Percentiles rank a stretch among this genome's conserved stretches.
These are phyloP conservation scores for Pseudogymnoascus sp. DNA, from an alignment of 2,329 filamentous ascomycete genomes.

Conservation along the genomic window DNA sequence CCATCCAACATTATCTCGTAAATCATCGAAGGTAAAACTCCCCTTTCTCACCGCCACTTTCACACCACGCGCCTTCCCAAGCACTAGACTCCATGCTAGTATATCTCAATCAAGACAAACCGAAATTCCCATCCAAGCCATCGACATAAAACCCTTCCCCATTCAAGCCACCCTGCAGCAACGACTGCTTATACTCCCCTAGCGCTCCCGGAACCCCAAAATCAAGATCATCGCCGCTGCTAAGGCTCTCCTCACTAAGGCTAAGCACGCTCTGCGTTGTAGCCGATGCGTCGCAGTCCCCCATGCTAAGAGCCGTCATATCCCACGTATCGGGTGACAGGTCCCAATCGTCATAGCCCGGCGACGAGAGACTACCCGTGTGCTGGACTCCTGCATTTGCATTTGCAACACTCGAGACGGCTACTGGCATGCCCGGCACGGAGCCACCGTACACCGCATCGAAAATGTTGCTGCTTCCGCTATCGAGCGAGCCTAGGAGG, in stretches of 20 bases:
- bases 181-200: conserved; percentile 15
- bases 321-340: conserved; percentile 51
- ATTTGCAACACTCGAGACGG: conserved; percentile 17
- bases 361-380: not conserved
- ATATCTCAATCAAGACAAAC: conserved; percentile 24
- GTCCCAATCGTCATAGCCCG: conserved; percentile 8
- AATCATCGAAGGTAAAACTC: not conserved
- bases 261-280: conserved; percentile 46
- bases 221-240: conserved; percentile 37
- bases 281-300: conserved; percentile 27
- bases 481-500: conserved; percentile 69
- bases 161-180: conserved; percentile 12
- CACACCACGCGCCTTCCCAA: not conserved
- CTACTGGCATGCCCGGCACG: conserved; percentile 33
- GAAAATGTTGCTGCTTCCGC: conserved; percentile 74
- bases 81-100: not conserved
- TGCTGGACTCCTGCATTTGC: not conserved
- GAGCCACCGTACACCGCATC: conserved; percentile 69
- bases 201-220: not conserved
- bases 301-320: conserved; percentile 31
- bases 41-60: not conserved
- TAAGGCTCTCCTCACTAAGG: conserved; percentile 51
- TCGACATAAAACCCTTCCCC: conserved; percentile 22
- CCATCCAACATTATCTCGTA: not conserved
- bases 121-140: conserved; percentile 33